Conservation (phyloP, 2,329 filamentous ascomycete species). For the Neonectria magnoliae region DNA sequence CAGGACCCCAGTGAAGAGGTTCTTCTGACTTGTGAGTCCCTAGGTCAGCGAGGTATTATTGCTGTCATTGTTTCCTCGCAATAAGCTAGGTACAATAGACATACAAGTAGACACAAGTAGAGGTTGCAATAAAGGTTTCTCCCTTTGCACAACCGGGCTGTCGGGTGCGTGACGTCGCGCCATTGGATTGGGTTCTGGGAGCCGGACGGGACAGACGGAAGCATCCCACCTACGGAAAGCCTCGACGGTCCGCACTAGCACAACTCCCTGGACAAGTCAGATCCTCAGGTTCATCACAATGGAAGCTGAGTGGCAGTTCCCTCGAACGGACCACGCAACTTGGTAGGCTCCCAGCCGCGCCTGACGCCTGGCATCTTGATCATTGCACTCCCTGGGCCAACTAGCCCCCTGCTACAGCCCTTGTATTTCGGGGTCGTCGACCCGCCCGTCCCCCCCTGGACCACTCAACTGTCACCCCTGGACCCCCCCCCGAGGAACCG, state of each 20-base stretch:
- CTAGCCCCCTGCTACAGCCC: constrained; percentile 31
- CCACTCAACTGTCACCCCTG: constrained; percentile 26
- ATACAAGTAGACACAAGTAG: background rate
- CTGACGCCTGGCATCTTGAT: constrained; percentile 20
- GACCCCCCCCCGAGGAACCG: constrained; percentile 18
- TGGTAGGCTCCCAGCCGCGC: constrained; percentile 12
- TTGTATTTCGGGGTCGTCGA: constrained; percentile 35
- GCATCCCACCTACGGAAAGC: constrained; percentile 1
- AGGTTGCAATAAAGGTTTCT: background rate
- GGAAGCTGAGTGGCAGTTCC: background rate
- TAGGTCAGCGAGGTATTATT: background rate
- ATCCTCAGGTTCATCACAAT: background rate
- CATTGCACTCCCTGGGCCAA: background rate
- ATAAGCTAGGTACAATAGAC: background rate
- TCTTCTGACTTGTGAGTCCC: background rate
- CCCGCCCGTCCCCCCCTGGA: constrained; percentile 32
- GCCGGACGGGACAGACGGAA: background rate
- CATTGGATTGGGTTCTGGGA: background rate
- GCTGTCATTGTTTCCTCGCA: background rate
- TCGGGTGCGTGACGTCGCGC: background rate
- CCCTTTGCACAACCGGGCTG: background rate
- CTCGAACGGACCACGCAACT: constrained; percentile 2
- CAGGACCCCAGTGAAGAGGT: background rate
- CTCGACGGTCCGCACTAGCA: constrained; percentile 11
- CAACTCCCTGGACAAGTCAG: background rate